These are phyloP conservation scores for Suillus hirtellus DNA, from an alignment of 768 basidiomycete species.

Conservation along the genomic window DNA sequence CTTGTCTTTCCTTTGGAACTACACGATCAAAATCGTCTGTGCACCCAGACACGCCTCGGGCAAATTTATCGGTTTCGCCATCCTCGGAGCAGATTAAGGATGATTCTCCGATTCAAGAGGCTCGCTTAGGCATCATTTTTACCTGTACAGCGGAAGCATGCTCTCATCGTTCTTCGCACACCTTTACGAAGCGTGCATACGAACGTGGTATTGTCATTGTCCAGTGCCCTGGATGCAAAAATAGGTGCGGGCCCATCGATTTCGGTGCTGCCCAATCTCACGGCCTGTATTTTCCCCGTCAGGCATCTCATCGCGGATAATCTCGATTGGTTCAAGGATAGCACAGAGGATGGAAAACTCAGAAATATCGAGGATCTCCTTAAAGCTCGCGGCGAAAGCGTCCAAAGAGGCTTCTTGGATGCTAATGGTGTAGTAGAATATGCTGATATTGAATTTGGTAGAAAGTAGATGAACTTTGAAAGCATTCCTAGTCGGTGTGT, in stretches of 20 bases:
- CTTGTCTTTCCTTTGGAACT: slow-evolving; percentile 30
- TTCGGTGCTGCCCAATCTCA: not conserved
- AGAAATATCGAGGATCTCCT: slow-evolving; percentile 85
- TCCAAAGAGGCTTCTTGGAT: slow-evolving; percentile 52
- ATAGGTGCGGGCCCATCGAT: slow-evolving; percentile 54
- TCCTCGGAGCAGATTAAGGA: slow-evolving; percentile 26
- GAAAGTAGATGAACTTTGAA: not conserved
- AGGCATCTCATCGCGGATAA: slow-evolving; percentile 90
- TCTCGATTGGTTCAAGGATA: slow-evolving; percentile 89
- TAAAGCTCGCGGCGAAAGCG: slow-evolving; percentile 73
- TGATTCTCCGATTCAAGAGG: slow-evolving; percentile 44
- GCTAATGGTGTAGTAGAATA: slow-evolving; percentile 58
- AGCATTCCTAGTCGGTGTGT: slow-evolving; percentile 1
- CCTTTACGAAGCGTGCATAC: slow-evolving; percentile 85
- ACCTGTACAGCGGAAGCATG: slow-evolving; percentile 83
- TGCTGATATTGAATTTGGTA: slow-evolving; percentile 22
- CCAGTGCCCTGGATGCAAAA: slow-evolving; percentile 88
- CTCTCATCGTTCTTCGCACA: slow-evolving; percentile 78
- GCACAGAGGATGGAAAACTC: slow-evolving; percentile 67
- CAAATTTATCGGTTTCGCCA: slow-evolving; percentile 5
- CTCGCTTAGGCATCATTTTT: slow-evolving; percentile 74
- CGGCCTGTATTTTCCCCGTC: slow-evolving; percentile 2
- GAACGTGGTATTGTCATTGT: slow-evolving; percentile 87
- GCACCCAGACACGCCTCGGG: not conserved
- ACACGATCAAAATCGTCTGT: slow-evolving; percentile 23